Conservation (phyloP, 352 stramenopile species). For the Globisporangium heterothallicum region DNA sequence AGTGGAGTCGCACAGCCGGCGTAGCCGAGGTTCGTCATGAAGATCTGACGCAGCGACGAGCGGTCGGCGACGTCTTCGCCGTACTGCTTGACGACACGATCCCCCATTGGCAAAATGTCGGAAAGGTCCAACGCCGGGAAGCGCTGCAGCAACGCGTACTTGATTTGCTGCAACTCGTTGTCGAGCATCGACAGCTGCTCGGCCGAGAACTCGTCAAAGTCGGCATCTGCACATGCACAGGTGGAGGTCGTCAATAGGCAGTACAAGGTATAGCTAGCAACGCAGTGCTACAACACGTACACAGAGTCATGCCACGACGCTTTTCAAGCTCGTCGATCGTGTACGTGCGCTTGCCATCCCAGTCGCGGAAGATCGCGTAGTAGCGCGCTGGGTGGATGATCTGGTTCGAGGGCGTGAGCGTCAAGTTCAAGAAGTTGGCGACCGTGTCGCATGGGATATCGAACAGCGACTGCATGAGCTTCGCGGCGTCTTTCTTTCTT, state of each 20-base stretch:
- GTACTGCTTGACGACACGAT: conserved; percentile 91
- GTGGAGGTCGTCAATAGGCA: no score
- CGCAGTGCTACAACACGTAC: conserved; percentile 27
- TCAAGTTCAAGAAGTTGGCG: conserved; percentile 92
- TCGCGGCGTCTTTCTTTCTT: conserved; percentile 64
- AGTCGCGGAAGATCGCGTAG: conserved; percentile 91
- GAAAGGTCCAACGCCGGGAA: conserved; percentile 89
- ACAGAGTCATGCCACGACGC: conserved; percentile 85
- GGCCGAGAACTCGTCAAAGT: conserved; percentile 91
- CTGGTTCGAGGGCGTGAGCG: conserved; percentile 91
- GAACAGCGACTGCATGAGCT: conserved; percentile 84
- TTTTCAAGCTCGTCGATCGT: conserved; percentile 77
- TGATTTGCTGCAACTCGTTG: conserved; percentile 92
- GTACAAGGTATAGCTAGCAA: background rate
- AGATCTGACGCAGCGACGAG: conserved; percentile 88
- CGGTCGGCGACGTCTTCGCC: conserved; percentile 86
- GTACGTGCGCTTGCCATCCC: conserved; percentile 88
- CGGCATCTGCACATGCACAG: conserved; percentile 83
- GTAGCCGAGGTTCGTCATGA: conserved; percentile 89
- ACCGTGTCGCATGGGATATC: conserved; percentile 89
- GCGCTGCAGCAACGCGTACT: conserved; percentile 82
- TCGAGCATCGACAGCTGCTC: conserved; percentile 90
- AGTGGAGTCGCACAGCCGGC: conserved; percentile 86
- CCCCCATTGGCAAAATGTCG: conserved; percentile 86
- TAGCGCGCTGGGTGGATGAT: conserved; percentile 92